A percentile compares a stretch with the other conserved stretches of the same genome.
Evolutionary conservation across 2,329 filamentous ascomycete species (phyloP).

Genomic region (Epichloe amarillans): DNA sequence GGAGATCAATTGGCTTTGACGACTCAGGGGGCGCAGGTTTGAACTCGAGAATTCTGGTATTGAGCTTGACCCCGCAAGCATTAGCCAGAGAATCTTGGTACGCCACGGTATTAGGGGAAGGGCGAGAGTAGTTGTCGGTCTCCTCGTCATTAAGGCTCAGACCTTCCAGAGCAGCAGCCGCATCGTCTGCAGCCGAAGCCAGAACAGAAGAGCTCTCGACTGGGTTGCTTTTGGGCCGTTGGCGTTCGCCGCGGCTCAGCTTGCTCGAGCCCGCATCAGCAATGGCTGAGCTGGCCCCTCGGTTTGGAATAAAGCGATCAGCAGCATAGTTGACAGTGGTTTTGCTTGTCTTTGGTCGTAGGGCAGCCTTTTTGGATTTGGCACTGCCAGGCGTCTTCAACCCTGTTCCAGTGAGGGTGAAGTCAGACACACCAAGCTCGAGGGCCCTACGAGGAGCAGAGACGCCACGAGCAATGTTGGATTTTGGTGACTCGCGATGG

Average conservation of each 20-base stretch:
- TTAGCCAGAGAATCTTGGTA: slow-evolving; percentile 86
- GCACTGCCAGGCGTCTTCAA: slow-evolving; percentile 44
- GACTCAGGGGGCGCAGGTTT: slow-evolving; percentile 98
- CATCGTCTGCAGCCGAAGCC: slow-evolving; percentile 67
- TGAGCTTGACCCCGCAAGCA: slow-evolving; percentile 84
- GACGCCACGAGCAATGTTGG: slow-evolving; percentile 70
- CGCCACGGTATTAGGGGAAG: slow-evolving; percentile 74
- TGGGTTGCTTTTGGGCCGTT: slow-evolving; percentile 58
- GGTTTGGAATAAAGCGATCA: slow-evolving; percentile 94
- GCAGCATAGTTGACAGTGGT: slow-evolving; percentile 68
- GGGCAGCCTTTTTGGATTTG: slow-evolving; percentile 42
- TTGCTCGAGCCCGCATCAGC: slow-evolving; percentile 71
- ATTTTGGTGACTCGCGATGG: slow-evolving; percentile 85
- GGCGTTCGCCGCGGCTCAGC: slow-evolving; percentile 57
- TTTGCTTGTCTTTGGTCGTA: slow-evolving; percentile 52
- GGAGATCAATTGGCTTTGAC: slow-evolving; percentile 93
- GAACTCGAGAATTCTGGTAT: slow-evolving; percentile 92
- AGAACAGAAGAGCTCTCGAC: slow-evolving; percentile 63
- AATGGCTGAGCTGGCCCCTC: slow-evolving; percentile 77
- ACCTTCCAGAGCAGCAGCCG: slow-evolving; percentile 64
- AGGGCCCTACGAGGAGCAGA: slow-evolving; percentile 70
- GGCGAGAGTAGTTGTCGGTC: slow-evolving; percentile 55
- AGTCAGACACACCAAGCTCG: slow-evolving; percentile 86
- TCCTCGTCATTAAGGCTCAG: slow-evolving; percentile 64
- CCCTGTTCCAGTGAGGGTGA: slow-evolving; percentile 76